phyloP scores from a whole-genome alignment of 495 filamentous ascomycete genomes.

The Oidiodendron maius region DNA sequence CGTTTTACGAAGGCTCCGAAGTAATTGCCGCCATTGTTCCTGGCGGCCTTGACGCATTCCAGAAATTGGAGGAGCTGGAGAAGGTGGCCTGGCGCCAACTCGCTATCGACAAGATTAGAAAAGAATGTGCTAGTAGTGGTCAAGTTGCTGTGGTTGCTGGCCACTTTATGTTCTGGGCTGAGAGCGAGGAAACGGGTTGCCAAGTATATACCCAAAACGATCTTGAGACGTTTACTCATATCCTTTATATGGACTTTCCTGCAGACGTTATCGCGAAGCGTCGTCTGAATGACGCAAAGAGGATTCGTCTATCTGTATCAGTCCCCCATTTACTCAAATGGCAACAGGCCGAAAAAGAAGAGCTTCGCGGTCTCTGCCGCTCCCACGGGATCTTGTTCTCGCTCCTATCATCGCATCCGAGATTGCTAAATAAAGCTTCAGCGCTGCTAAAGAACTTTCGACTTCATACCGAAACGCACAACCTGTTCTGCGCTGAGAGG shows the following conservation, averaged over 20 bases:
- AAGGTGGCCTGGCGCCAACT: conserved; percentile 35
- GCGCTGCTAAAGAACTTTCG: conserved; percentile 34
- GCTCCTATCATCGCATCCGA: conserved; percentile 17
- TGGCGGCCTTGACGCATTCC: conserved; percentile 47
- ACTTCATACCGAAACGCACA: conserved; percentile 33
- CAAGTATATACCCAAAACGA: too few species aligned
- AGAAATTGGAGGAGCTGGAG: conserved; percentile 32
- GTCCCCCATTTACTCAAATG: too few species aligned
- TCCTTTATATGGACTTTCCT: too few species aligned
- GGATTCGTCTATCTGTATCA: too few species aligned
- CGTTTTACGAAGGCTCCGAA: conserved; percentile 48
- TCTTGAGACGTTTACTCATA: too few species aligned
- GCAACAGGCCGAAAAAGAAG: too few species aligned
- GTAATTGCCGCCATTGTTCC: conserved; percentile 40
- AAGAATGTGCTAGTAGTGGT: conserved; percentile 30
- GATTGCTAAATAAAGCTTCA: conserved; percentile 17
- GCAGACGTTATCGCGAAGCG: too few species aligned
- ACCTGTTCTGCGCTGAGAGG: conserved; percentile 29
- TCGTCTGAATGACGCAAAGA: too few species aligned
- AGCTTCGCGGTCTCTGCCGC: too few species aligned
- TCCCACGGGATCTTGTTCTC: conserved; percentile 31
- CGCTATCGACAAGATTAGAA: conserved; percentile 43
- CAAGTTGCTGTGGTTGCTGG: conserved; percentile 49
- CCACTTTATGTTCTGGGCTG: conserved; percentile 56
- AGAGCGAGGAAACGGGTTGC: too few species aligned